Evolutionary conservation across 2,329 filamentous ascomycete genomes (phyloP).

Genomic region (Tolypocladium sp.): DNA sequence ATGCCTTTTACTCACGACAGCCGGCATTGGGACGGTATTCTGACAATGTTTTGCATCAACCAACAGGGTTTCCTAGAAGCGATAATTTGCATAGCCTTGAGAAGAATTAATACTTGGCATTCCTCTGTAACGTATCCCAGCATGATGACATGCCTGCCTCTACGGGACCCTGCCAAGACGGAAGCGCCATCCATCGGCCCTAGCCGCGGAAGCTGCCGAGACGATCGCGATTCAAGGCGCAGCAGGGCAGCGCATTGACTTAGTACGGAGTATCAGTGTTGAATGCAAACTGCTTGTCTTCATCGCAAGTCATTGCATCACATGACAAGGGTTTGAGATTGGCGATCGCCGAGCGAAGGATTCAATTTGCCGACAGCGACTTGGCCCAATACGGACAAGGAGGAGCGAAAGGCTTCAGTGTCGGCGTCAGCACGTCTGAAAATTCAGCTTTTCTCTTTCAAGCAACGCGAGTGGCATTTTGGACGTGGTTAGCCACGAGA

Average conservation of each 20-base stretch:
- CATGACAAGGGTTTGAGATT: not conserved
- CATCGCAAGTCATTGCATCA: not conserved
- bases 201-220: not conserved
- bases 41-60: not conserved
- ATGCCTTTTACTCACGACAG: too few relatives aligned
- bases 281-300: not conserved
- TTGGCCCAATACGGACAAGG: not conserved
- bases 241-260: not conserved
- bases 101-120: not conserved
- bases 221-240: not conserved
- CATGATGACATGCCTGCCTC: not conserved
- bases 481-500: not conserved
- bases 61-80: not conserved
- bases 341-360: not conserved
- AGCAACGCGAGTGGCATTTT: not conserved
- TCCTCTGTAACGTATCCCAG: not conserved
- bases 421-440: not conserved
- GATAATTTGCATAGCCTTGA: not conserved
- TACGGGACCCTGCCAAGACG: not conserved
- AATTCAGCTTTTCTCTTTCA: not conserved
- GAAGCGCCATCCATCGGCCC: not conserved
- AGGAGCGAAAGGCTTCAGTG: not conserved
- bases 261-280: not conserved
- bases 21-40: not conserved
- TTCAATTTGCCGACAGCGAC: not conserved